phyloP scores from a whole-genome alignment of 371 early-diverging fungal species.

The Entomophthora muscae region DNA sequence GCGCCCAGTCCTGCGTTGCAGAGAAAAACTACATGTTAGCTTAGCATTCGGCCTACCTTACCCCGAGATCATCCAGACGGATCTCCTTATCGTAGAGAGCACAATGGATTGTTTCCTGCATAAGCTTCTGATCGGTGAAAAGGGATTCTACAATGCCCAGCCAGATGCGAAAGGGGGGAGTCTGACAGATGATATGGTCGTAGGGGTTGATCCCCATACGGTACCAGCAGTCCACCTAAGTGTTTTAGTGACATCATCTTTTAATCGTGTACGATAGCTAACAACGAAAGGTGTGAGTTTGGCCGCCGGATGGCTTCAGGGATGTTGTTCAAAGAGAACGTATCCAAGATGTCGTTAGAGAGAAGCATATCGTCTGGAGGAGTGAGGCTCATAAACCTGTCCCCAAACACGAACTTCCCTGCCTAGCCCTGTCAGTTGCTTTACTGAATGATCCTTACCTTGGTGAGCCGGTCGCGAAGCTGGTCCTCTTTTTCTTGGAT shows the following conservation, averaged over 20 bases:
- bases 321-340: conserved; percentile 72
- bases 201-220: conserved; percentile 69
- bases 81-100: conserved; percentile 63
- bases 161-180: conserved; percentile 87
- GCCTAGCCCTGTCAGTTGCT: conserved; percentile 23
- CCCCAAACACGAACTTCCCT: conserved; percentile 72
- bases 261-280: conserved; percentile 49
- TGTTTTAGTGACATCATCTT: neutral
- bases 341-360: conserved; percentile 61
- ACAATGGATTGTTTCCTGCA: conserved; percentile 66
- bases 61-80: conserved; percentile 69
- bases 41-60: conserved; percentile 1
- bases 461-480: conserved; percentile 47
- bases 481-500: conserved; percentile 67
- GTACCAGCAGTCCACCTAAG: conserved; percentile 75
- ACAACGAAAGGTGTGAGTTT: conserved; percentile 80
- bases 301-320: conserved; percentile 55
- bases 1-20: conserved; percentile 82
- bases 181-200: conserved; percentile 86
- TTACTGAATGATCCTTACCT: conserved; percentile 15
- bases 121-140: conserved; percentile 52
- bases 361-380: conserved; percentile 40
- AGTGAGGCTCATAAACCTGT: conserved; percentile 16
- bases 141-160: conserved; percentile 87
- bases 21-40: conserved; percentile 48